Evolutionary conservation across 2,329 filamentous ascomycete genomes (phyloP).

Genomic region (Diaporthe sp.): DNA sequence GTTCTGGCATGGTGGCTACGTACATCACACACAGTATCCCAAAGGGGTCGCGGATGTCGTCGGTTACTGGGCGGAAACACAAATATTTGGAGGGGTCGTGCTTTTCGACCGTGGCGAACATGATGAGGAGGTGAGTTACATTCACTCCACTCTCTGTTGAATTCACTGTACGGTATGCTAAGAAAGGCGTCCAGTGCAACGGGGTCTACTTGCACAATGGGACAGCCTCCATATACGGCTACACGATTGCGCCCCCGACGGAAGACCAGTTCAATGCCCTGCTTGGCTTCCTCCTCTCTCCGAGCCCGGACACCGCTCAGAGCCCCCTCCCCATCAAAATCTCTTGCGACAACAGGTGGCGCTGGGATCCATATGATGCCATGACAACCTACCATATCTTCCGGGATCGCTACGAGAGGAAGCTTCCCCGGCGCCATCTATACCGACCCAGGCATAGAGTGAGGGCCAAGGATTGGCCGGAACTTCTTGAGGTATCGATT

Average conservation of each 20-base stretch:
- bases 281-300: background rate
- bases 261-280: background rate
- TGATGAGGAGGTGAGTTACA: background rate
- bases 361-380: background rate
- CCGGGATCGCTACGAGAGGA: background rate
- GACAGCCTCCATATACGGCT: too few species aligned
- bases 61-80: constrained; percentile 1
- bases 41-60: background rate
- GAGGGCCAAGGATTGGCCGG: background rate
- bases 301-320: too few species aligned
- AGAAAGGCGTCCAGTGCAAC: background rate
- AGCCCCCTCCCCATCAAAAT: background rate
- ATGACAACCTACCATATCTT: background rate
- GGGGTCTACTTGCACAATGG: background rate
- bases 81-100: constrained; percentile 8
- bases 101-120: background rate
- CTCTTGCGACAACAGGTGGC: background rate
- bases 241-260: background rate
- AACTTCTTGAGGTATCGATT: background rate
- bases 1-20: background rate
- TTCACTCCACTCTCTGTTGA: background rate
- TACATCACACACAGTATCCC: background rate
- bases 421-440: background rate
- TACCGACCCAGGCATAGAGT: background rate
- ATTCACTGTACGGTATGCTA: background rate